Evolutionary conservation across 2,329 filamentous ascomycete species (phyloP).

Genomic region (Neofusicoccum cordaticola): DNA sequence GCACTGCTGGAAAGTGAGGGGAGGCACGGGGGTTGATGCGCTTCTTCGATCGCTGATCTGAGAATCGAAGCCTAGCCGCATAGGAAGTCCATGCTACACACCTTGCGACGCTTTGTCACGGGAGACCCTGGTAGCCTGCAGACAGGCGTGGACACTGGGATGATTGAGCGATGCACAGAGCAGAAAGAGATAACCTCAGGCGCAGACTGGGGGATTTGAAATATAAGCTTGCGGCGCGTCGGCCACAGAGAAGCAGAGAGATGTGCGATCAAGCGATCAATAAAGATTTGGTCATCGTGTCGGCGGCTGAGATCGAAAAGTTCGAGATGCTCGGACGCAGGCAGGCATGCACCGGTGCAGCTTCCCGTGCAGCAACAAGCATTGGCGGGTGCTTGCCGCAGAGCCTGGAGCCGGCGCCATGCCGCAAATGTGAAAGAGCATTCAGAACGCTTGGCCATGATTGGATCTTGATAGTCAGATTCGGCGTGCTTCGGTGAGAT

Average conservation of each 20-base stretch:
- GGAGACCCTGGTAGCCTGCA: background rate
- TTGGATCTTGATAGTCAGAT: background rate
- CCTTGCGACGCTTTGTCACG: background rate
- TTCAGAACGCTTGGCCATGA: background rate
- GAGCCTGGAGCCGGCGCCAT: constrained; percentile 8
- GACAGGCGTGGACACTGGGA: background rate
- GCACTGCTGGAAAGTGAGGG: background rate
- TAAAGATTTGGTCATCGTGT: background rate
- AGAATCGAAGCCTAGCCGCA: background rate
- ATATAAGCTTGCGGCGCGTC: background rate
- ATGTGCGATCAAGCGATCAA: constrained; percentile 12
- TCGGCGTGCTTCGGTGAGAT: constrained; percentile 1
- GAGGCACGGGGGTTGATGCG: background rate
- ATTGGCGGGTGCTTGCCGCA: constrained; percentile 12
- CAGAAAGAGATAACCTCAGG: background rate
- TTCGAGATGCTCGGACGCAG: background rate
- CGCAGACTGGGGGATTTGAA: background rate
- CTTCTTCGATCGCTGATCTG: background rate
- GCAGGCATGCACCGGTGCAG: background rate
- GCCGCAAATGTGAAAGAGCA: background rate
- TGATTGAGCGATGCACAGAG: background rate
- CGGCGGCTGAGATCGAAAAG: background rate
- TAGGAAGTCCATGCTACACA: background rate
- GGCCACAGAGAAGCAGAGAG: background rate
- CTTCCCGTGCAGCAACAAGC: background rate